phyloP scores from a whole-genome alignment of 352 stramenopile species.

The Globisporangium takayamanum region DNA sequence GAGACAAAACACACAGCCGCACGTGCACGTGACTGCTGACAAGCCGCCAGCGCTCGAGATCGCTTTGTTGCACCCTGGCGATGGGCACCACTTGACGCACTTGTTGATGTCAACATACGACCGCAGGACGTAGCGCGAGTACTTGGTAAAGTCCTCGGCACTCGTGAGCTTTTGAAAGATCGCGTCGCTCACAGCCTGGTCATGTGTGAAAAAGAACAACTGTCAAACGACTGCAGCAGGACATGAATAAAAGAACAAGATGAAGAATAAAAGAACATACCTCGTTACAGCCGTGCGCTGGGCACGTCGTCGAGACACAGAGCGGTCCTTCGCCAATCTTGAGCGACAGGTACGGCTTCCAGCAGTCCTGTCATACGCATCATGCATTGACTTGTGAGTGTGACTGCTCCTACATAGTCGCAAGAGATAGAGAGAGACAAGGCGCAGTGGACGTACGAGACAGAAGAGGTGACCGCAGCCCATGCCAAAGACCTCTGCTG shows the following conservation, averaged over 20 bases:
- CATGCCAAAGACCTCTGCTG: slow-evolving; percentile 84
- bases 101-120: slow-evolving; percentile 98
- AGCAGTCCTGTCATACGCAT: slow-evolving; percentile 53
- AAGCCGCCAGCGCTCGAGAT: slow-evolving; percentile 82
- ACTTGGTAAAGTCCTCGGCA: slow-evolving; percentile 79
- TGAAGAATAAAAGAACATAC: slow-evolving; percentile 19
- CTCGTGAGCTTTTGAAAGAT: slow-evolving; percentile 69
- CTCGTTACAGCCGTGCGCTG: slow-evolving; percentile 93
- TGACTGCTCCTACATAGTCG: too few species aligned
- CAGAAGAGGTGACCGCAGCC: slow-evolving; percentile 97
- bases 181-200: slow-evolving; percentile 51
- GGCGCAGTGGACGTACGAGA: slow-evolving; percentile 50
- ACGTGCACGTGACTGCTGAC: slow-evolving; percentile 76
- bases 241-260: neutral
- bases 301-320: slow-evolving; percentile 94
- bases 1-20: slow-evolving; percentile 86
- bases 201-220: neutral
- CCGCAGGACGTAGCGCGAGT: slow-evolving; percentile 90
- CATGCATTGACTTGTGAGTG: neutral
- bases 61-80: slow-evolving; percentile 93
- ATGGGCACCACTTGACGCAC: slow-evolving; percentile 96
- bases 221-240: neutral
- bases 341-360: slow-evolving; percentile 78
- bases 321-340: slow-evolving; percentile 90
- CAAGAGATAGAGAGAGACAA: neutral